These are phyloP conservation scores for Phytophthora constricta DNA, from an alignment of 352 stramenopile species.

Conservation along the genomic window DNA sequence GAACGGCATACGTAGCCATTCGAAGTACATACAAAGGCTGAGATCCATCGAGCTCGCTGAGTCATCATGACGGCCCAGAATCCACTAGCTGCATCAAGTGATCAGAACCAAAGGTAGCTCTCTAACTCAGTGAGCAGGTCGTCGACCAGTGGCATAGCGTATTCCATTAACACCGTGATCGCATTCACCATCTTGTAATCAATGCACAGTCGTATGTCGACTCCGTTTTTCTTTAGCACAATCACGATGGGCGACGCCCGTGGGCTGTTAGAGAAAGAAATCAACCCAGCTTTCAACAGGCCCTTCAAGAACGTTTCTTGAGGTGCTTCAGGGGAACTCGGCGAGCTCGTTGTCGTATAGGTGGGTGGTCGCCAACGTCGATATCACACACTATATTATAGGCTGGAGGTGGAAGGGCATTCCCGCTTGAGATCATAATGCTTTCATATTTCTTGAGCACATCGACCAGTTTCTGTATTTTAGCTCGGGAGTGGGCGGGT, in stretches of 20 bases:
- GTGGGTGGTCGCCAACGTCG: background rate
- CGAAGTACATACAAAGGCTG: background rate
- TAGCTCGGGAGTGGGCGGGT: too few relatives aligned
- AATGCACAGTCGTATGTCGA: background rate
- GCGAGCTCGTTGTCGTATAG: background rate
- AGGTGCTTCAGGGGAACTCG: background rate
- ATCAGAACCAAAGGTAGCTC: background rate
- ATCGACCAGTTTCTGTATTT: too few relatives aligned
- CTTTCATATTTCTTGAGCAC: too few relatives aligned
- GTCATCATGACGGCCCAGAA: background rate
- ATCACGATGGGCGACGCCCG: background rate
- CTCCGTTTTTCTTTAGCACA: background rate
- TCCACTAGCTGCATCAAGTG: background rate
- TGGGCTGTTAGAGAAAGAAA: background rate
- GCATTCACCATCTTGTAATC: conserved; percentile 2
- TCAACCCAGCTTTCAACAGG: background rate
- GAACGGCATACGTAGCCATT: background rate
- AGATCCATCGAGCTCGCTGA: background rate
- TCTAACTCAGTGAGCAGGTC: background rate
- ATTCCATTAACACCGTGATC: background rate
- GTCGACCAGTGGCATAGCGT: background rate
- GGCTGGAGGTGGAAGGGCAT: background rate
- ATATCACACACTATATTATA: background rate
- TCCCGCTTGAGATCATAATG: background rate
- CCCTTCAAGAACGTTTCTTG: background rate